Base-by-base conservation (phyloP, 345 rosid species). In the Moricandia moricandioides region DNA sequence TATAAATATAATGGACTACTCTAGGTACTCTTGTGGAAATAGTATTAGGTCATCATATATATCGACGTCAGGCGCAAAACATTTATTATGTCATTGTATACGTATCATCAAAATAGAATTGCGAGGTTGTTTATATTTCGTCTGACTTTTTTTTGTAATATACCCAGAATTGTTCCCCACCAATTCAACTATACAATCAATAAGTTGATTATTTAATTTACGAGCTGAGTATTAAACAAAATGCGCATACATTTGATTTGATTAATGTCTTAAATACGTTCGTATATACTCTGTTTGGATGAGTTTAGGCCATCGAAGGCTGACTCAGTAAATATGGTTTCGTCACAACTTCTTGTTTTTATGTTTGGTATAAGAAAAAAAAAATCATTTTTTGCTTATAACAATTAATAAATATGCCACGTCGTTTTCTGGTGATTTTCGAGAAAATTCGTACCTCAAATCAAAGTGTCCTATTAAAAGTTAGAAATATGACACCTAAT, bases 101-200 rank as follows among this genome's bases (percentile, higher is more conserved):
- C 24, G 31, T 49, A 51, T 67, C 71, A 62, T 33, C 69, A 52
- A 69, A 49, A 13, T 40, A 62, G 6, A 55, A 56, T 55, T 40
- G 60, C 33, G 58, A 30, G 65, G 70, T 27, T 18, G 49, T 69
- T 64, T 69, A 37, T 70, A 70, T 9, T 31, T 24, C 14, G 52
- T 40, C 65, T 77, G 71, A 70, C 60, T 16, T 62, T 76, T 24
- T 63, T 40, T 40, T 40, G 71, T 56, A 63, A 63, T 40, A 30
- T 54, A 69, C 74, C 8, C 49, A 68, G 69, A 40, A 40, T 12
- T 66, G 52, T 14, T 67, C 69, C 49, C 45, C 73, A 60, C 56
- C 63, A 67, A 35, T 68, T 54, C 16, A 5, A 67, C 17, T 18
- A 49, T 24, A 75, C 52, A 75, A 17, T 11, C 45, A 52, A 62